A percentile compares a stretch with the other conserved stretches of the same genome.
These are phyloP conservation scores for Chlamydomonas eustigma DNA, from an alignment of 139 green algal species.

Conservation along the genomic window DNA sequence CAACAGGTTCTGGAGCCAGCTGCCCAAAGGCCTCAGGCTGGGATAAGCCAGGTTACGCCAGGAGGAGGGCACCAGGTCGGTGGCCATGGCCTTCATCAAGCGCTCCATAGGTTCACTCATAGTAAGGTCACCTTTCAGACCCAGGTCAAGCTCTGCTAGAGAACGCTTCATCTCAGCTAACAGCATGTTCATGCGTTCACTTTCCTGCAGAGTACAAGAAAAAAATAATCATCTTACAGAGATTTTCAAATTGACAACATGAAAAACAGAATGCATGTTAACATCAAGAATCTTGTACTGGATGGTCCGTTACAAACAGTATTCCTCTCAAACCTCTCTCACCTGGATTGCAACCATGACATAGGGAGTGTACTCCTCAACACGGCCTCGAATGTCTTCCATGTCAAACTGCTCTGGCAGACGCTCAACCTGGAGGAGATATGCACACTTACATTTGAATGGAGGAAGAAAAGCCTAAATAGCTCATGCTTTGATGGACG, in stretches of 20 bases:
- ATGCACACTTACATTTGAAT: too few relatives aligned
- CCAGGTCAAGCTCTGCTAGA: slow-evolving; percentile 85
- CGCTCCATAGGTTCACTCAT: slow-evolving; percentile 87
- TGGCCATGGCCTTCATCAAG: slow-evolving; percentile 69
- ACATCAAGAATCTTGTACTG: too few relatives aligned
- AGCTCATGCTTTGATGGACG: too few relatives aligned
- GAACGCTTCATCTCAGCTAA: slow-evolving; percentile 72
- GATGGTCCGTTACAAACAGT: background rate
- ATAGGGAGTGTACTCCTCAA: slow-evolving; percentile 80
- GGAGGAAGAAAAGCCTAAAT: too few relatives aligned
- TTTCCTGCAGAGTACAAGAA: too few relatives aligned
- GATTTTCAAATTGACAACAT: background rate
- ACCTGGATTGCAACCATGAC: slow-evolving; percentile 87
- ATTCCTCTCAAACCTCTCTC: too few relatives aligned
- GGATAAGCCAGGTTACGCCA: slow-evolving; percentile 83
- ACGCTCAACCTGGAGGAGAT: background rate
- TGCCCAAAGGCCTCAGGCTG: slow-evolving; percentile 66
- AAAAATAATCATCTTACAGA: too few relatives aligned
- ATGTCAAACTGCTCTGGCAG: slow-evolving; percentile 30
- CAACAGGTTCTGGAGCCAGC: slow-evolving; percentile 73
- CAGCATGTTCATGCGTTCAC: slow-evolving; percentile 85
- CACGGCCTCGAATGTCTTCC: slow-evolving; percentile 77
- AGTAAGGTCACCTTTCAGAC: slow-evolving; percentile 89
- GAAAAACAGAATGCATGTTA: background rate
- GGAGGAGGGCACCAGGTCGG: slow-evolving; percentile 57